Percentiles rank a stretch among this genome's conserved stretches.
Evolutionary conservation across 164 flowering plant species (phyloP).

Genomic region (Saururus chinensis): DNA sequence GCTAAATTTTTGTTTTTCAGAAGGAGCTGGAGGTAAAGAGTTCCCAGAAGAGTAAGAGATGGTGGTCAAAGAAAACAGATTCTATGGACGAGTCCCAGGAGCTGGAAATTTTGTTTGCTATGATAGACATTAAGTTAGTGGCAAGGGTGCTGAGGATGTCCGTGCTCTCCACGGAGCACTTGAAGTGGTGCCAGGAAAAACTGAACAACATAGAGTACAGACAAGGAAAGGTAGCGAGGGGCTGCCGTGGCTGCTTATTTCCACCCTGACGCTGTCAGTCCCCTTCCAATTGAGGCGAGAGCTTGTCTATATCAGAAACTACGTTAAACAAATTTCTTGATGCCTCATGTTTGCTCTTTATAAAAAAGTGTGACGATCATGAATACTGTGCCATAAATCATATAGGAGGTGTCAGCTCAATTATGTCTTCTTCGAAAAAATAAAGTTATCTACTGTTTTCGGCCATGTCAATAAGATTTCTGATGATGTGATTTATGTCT

Average conservation of each 20-base stretch:
- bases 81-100: conserved; percentile 16
- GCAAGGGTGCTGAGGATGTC: conserved; percentile 36
- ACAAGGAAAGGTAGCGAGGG: conserved; percentile 19
- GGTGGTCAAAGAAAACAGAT: conserved; percentile 27
- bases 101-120: conserved; percentile 23
- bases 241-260: conserved; percentile 10
- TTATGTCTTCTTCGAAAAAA: no score
- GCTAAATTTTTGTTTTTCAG: conserved; percentile 14
- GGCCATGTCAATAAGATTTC: no score
- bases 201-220: conserved; percentile 22
- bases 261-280: conserved; percentile 9
- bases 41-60: conserved; percentile 24
- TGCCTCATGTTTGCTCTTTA: no score
- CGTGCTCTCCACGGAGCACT: conserved; percentile 30
- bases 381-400: no score
- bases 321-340: no score
- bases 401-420: no score
- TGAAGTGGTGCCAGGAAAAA: conserved; percentile 50
- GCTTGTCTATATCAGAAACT: no score
- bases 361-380: no score
- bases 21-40: conserved; percentile 31
- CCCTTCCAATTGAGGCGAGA: neutral
- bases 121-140: conserved; percentile 41
- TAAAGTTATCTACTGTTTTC: no score
- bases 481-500: no score